Evolutionary conservation across 31 red algal species (phyloP).

Genomic region (Asparagopsis taxiformis): DNA sequence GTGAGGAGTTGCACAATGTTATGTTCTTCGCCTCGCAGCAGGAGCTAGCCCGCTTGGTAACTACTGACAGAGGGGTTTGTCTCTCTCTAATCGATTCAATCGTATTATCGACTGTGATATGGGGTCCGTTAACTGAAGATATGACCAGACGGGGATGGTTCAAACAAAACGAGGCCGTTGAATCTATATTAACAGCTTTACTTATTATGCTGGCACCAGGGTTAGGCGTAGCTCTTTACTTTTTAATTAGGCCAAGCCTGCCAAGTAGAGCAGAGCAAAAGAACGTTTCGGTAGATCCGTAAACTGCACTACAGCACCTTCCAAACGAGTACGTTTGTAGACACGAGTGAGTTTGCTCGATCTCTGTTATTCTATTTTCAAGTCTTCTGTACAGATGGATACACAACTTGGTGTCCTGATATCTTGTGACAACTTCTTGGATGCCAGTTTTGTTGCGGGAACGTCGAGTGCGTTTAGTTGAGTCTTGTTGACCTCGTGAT

Average conservation of each 20-base stretch:
- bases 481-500: too few relatives aligned
- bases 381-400: too few relatives aligned
- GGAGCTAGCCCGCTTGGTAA: constrained; percentile 15
- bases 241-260: constrained; percentile 33
- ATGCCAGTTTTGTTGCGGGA: too few relatives aligned
- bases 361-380: too few relatives aligned
- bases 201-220: constrained; percentile 35
- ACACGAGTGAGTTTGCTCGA: too few relatives aligned
- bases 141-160: constrained; percentile 66
- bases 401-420: too few relatives aligned
- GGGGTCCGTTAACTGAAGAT: constrained; percentile 63
- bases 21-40: constrained; percentile 30
- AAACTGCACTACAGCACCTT: too few relatives aligned
- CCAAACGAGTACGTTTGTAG: too few relatives aligned
- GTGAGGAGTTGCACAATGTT: constrained; percentile 33
- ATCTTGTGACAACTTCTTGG: too few relatives aligned
- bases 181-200: constrained; percentile 35
- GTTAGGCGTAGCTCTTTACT: constrained; percentile 46
- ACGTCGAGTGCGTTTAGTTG: too few relatives aligned
- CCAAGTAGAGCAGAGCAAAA: constrained; percentile 8
- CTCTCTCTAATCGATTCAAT: constrained; percentile 29
- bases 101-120: constrained; percentile 19
- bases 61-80: constrained; percentile 18
- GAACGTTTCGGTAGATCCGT: constrained; percentile 4
- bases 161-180: constrained; percentile 9